phyloP scores from a whole-genome alignment of 208 protist species.

The Trichomonas gallinae region DNA sequence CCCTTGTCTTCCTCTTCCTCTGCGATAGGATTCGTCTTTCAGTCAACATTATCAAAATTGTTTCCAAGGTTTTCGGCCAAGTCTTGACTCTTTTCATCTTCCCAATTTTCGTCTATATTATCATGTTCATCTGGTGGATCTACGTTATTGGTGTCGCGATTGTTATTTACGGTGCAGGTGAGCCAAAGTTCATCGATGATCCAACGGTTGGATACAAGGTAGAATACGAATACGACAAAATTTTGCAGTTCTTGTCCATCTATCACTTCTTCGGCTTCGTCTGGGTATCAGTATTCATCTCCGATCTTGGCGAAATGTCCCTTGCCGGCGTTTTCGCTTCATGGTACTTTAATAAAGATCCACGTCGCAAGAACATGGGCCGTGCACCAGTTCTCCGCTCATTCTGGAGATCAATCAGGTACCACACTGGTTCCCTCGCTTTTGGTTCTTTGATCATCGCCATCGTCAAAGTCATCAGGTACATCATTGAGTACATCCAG shows the following conservation, averaged over 20 bases:
- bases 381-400: neutral
- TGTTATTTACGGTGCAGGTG: neutral
- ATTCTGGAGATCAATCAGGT: neutral
- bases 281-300: neutral
- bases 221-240: neutral
- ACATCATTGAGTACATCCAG: neutral
- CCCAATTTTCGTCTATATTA: neutral
- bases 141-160: neutral
- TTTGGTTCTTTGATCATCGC: neutral
- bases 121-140: neutral
- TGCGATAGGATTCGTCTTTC: neutral
- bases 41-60: neutral
- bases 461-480: neutral
- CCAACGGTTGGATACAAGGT: neutral
- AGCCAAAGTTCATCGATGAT: neutral
- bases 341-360: neutral
- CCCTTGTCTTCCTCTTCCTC: neutral
- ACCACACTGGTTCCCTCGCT: neutral
- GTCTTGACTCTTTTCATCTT: neutral
- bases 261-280: constrained; percentile 6
- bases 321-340: neutral
- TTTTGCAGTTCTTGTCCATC: neutral
- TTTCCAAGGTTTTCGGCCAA: neutral
- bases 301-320: neutral
- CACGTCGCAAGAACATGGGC: neutral